phyloP scores from a whole-genome alignment of 129 eudicot species.

The Escallonia rubra region DNA sequence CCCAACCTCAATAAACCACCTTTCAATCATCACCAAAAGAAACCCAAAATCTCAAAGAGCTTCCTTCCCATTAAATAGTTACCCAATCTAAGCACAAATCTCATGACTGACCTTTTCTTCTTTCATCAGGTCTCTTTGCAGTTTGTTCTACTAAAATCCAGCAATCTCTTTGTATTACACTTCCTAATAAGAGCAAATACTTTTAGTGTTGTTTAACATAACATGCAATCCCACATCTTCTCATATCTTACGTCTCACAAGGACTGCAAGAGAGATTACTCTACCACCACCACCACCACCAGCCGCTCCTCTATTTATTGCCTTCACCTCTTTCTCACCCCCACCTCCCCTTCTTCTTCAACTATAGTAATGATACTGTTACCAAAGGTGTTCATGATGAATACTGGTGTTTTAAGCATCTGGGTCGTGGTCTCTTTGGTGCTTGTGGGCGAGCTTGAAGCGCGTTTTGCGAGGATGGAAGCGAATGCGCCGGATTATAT shows the following conservation, averaged over 20 bases:
- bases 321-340: slow-evolving; percentile 4
- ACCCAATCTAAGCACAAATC: slow-evolving; percentile 9
- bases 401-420: slow-evolving; percentile 8
- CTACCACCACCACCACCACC: background rate
- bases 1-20: slow-evolving; percentile 23
- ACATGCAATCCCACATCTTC: background rate
- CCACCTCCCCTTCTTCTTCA: background rate
- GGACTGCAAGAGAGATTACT: background rate
- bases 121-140: slow-evolving; percentile 1
- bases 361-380: no score
- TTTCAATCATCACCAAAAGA: background rate
- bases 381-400: background rate
- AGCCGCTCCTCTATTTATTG: slow-evolving; percentile 31
- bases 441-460: slow-evolving; percentile 8
- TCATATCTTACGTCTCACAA: background rate
- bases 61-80: background rate
- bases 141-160: slow-evolving; percentile 1
- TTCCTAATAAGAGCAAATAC: slow-evolving; percentile 1
- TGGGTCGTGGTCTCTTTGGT: slow-evolving; percentile 5
- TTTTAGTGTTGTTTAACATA: background rate
- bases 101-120: slow-evolving; percentile 28
- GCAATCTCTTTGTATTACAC: slow-evolving; percentile 14
- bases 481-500: slow-evolving; percentile 18
- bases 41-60: background rate
- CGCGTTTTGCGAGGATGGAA: slow-evolving; percentile 2